A percentile compares a stretch with the other conserved stretches of the same genome.
Evolutionary conservation across 1,284 basidiomycete species (phyloP).

Genomic region (Cutaneotrichosporon sp.): DNA sequence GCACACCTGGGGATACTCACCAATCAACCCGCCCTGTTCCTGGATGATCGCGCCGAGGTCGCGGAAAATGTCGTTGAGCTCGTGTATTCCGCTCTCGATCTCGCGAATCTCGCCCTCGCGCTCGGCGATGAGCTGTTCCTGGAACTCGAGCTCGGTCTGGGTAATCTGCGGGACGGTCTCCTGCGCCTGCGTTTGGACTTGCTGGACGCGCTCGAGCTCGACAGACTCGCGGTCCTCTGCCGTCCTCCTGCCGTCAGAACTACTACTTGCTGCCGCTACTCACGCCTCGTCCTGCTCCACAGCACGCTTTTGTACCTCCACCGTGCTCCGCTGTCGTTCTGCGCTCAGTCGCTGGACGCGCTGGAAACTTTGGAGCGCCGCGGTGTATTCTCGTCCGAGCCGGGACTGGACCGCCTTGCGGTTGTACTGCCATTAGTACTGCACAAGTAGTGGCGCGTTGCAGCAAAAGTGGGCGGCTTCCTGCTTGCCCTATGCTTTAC

Average conservation of each 20-base stretch:
- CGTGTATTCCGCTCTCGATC: conserved; percentile 95
- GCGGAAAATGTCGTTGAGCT: conserved; percentile 93
- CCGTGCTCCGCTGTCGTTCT: conserved; percentile 74
- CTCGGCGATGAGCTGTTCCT: conserved; percentile 92
- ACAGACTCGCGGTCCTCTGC: conserved; percentile 28
- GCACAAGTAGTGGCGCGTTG: background rate
- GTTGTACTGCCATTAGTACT: conserved; percentile 22
- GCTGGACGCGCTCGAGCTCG: conserved; percentile 38
- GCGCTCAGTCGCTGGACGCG: conserved; percentile 83
- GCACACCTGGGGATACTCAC: no score
- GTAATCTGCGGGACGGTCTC: conserved; percentile 56
- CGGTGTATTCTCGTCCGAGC: conserved; percentile 85
- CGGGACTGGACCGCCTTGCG: conserved; percentile 63
- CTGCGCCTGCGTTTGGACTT: conserved; percentile 34
- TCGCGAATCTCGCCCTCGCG: conserved; percentile 92
- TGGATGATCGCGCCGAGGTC: conserved; percentile 91
- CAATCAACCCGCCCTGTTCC: conserved; percentile 91
- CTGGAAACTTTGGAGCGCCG: conserved; percentile 85
- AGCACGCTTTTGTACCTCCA: conserved; percentile 57
- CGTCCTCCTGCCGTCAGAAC: background rate
- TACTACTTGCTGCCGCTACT: background rate
- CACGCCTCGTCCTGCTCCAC: conserved; percentile 37
- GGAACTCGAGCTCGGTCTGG: conserved; percentile 87
- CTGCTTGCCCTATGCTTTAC: no score
- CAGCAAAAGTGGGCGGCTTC: no score